Evolutionary conservation across 2,329 filamentous ascomycete genomes (phyloP).

Genomic region (Fusarium mundagurra): DNA sequence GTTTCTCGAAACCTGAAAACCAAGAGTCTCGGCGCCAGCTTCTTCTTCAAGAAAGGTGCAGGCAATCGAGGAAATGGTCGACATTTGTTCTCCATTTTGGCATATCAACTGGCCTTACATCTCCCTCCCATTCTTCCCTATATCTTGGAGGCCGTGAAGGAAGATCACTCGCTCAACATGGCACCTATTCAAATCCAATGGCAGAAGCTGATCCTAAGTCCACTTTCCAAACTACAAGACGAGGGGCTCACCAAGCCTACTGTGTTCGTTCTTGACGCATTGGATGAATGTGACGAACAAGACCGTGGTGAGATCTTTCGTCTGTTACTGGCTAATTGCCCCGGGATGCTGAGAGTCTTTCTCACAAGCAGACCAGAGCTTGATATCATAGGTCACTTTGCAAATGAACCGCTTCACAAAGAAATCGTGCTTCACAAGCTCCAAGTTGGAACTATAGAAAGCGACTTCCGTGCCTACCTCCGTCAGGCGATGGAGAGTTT

Average conservation of each 20-base stretch:
- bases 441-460: background rate
- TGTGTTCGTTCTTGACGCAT: slow-evolving; percentile 46
- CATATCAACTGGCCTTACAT: slow-evolving; percentile 43
- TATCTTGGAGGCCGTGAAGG: background rate
- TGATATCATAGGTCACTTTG: background rate
- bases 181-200: background rate
- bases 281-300: slow-evolving; percentile 38
- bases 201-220: background rate
- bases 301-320: background rate
- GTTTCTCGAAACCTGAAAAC: background rate
- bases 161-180: background rate
- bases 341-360: background rate
- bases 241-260: rapidly evolving
- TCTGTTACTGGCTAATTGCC: rapidly evolving
- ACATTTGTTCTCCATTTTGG: slow-evolving; percentile 48
- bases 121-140: slow-evolving; percentile 37
- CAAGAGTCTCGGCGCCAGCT: background rate
- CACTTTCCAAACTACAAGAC: background rate
- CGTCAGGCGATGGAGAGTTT: rapidly evolving
- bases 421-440: background rate
- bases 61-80: background rate
- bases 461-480: background rate
- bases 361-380: background rate
- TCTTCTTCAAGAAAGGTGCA: background rate
- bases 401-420: background rate